A percentile compares a stretch with the other conserved stretches of the same genome.
Evolutionary conservation across 352 stramenopile species (phyloP).

Genomic region (Globisporangium abappressorium): DNA sequence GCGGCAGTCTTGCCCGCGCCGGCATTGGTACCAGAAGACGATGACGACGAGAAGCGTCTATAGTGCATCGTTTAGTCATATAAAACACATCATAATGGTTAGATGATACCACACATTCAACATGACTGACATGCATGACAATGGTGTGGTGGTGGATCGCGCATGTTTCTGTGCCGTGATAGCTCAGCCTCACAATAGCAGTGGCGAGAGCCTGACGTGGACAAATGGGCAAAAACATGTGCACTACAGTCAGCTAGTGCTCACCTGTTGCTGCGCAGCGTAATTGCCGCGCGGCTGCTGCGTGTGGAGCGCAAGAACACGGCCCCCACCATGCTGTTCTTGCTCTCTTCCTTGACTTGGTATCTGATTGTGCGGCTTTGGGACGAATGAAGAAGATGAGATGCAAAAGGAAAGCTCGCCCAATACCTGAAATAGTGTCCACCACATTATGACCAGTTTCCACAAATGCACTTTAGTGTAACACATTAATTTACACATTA

Average conservation of each 20-base stretch:
- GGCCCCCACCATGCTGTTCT: not conserved
- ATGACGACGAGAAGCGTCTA: slow-evolving; percentile 16
- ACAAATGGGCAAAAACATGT: not conserved
- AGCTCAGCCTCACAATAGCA: not conserved
- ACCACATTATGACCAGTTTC: not conserved
- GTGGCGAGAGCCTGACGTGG: not conserved
- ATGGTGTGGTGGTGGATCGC: not conserved
- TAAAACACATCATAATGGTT: not conserved
- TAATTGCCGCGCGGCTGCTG: slow-evolving; percentile 3
- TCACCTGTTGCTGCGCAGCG: slow-evolving; percentile 13
- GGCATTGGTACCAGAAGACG: slow-evolving; percentile 7
- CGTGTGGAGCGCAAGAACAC: slow-evolving; percentile 12
- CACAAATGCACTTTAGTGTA: not conserved
- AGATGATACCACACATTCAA: not conserved
- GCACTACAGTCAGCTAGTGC: not conserved
- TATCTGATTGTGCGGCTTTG: not conserved
- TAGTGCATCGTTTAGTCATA: not conserved
- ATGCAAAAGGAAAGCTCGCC: not conserved
- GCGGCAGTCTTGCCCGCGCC: slow-evolving; percentile 1
- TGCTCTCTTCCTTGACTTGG: not conserved
- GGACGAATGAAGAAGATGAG: slow-evolving; percentile 4
- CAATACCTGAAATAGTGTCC: not conserved
- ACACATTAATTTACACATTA: too few species aligned
- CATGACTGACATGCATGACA: not conserved
- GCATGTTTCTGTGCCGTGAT: not conserved